These are phyloP conservation scores for Penicillium sp. DNA, from an alignment of 2,329 filamentous ascomycete species.

Conservation along the genomic window DNA sequence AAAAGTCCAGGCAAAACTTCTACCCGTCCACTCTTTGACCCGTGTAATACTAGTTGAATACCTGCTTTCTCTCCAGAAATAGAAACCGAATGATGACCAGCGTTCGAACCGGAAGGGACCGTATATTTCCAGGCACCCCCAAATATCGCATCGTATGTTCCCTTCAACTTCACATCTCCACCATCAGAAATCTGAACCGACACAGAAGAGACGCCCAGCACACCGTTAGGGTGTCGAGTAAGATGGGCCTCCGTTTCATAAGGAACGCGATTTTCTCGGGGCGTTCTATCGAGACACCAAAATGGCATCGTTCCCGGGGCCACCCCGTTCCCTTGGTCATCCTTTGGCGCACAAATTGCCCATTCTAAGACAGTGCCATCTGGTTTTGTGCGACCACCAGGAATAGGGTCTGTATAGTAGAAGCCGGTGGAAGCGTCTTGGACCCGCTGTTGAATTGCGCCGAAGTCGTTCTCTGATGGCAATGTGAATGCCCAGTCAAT, in stretches of 20 bases:
- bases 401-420: slow-evolving; percentile 8
- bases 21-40: slow-evolving; percentile 1
- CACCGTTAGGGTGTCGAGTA: slow-evolving; percentile 10
- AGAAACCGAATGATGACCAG: neutral
- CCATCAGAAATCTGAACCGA: neutral
- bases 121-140: slow-evolving; percentile 2
- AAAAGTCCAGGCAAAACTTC: slow-evolving; percentile 12
- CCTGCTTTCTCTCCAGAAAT: neutral
- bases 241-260: slow-evolving; percentile 6
- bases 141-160: slow-evolving; percentile 7
- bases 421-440: neutral
- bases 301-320: slow-evolving; percentile 8
- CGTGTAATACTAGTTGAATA: slow-evolving; percentile 6
- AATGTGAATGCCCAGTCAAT: slow-evolving; percentile 23
- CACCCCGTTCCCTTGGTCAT: neutral
- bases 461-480: slow-evolving; percentile 12
- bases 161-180: neutral
- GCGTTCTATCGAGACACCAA: slow-evolving; percentile 16
- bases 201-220: slow-evolving; percentile 7
- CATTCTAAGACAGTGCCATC: slow-evolving; percentile 12
- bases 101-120: slow-evolving; percentile 4
- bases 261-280: slow-evolving; percentile 9
- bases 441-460: slow-evolving; percentile 7
- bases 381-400: slow-evolving; percentile 10
- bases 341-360: slow-evolving; percentile 5